Base-by-base conservation (phyloP, 768 basidiomycete species). In the Tylopilus cervinicoccineus region DNA sequence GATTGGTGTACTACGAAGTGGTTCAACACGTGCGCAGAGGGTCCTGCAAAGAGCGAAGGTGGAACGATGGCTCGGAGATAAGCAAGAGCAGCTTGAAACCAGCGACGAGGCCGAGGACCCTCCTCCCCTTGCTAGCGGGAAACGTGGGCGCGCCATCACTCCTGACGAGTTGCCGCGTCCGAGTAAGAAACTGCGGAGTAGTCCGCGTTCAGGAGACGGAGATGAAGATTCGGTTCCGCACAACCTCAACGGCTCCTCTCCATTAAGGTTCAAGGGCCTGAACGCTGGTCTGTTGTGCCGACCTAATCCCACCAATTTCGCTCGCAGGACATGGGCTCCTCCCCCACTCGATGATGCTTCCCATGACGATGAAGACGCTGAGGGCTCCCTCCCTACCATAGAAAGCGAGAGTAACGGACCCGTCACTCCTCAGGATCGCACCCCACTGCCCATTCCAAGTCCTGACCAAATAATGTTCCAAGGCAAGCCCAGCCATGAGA, bases 301-400 rank as follows among this genome's bases (percentile, higher is more conserved):
- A 48, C 83, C 82, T 13, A 84, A 81, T 57, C 83, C 83, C 12
- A 68, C 79, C 32, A 76, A 73, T 55, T 84, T 76, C 63, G 83
- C 83, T 23, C 66, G 74, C 33, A 73, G 78, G 44, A 76, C 76
- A 3, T 83, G 82, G 83, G 74, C 71, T 24, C 73, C 74, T 32
- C 72, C 70, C 27, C 56, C 48, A 22, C 51, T 45, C 24, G 67
- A 66, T 60, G 76, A 43, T 55, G 72, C 62, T 69, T 57, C 55
- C 28, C 67, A 57, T 14, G 65, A 64, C 14, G 63, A 62, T 41
- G 63, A 60, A 45, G 68, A 67, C 4, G 56, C 54, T 28, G 62
- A 57, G 28, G 54, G 64, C 14, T 68, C 67, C 22, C 65, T 69
- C 12, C 66, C 63, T 33, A 67, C 70, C 14, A 47, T 62, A 39